phyloP scores from a whole-genome alignment of 192 early-diverging fungal genomes.

The Gonapodya prolifera region DNA sequence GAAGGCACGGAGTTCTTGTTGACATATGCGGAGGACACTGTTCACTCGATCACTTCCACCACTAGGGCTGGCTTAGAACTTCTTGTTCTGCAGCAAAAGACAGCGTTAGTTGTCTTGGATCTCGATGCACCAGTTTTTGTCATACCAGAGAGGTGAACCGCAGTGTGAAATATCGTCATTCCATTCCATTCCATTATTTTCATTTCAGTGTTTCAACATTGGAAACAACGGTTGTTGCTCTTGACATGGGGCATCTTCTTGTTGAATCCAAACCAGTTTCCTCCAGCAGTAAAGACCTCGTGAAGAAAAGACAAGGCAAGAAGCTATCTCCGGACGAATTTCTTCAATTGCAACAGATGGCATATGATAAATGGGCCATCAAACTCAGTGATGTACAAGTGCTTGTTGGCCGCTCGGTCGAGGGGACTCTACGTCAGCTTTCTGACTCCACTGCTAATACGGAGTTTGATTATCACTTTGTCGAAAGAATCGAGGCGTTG shows the following conservation, averaged over 20 bases:
- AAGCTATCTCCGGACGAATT: constrained; percentile 52
- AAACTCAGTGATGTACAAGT: constrained; percentile 70
- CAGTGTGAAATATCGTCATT: not conserved
- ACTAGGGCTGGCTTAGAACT: constrained; percentile 76
- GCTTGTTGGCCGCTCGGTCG: constrained; percentile 3
- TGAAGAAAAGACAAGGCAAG: constrained; percentile 53
- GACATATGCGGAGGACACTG: constrained; percentile 58
- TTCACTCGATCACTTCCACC: constrained; percentile 77
- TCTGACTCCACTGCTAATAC: constrained; percentile 33
- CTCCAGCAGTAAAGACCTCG: constrained; percentile 44
- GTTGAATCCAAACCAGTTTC: constrained; percentile 75
- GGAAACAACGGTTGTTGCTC: constrained; percentile 58
- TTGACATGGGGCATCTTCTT: constrained; percentile 87
- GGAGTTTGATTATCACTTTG: constrained; percentile 48
- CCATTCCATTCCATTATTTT: not conserved
- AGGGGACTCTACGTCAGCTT: constrained; percentile 38
- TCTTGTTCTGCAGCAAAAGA: constrained; percentile 79
- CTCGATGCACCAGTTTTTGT: constrained; percentile 93
- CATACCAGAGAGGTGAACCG: constrained; percentile 47
- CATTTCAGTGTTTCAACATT: constrained; percentile 28
- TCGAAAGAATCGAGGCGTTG: constrained; percentile 76
- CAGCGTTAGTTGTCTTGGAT: constrained; percentile 82
- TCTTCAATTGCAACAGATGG: constrained; percentile 54
- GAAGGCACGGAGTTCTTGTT: constrained; percentile 29
- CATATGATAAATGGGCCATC: constrained; percentile 87